Base-by-base conservation (phyloP, 495 filamentous ascomycete genomes). In the Neurospora tetraspora region DNA sequence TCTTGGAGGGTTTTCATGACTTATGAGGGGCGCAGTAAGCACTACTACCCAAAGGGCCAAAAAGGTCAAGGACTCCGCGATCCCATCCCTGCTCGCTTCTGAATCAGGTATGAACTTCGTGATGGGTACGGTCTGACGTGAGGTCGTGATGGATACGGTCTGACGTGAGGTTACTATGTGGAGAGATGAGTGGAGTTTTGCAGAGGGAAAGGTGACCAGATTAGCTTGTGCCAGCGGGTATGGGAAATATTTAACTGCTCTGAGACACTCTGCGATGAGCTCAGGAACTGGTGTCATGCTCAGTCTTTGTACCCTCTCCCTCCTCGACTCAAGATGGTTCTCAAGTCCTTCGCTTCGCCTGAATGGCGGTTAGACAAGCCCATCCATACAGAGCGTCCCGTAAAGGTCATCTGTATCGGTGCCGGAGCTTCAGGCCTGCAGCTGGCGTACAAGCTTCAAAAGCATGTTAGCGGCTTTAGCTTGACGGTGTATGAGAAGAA, bases 371-470 rank as follows among this genome's bases (percentile, higher is more conserved):
- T 61, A 31, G 23, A 61, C 23, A 61, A 31, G 23, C 53, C 53
- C 20, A 61, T 61, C 23, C 53, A 72, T 61, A 72, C 61, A 20
- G 59, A 65, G 38, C 18, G 61, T 38, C 61, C 31, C 7, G n/a
- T 72, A 8, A 70, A 43, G 70, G 75, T 74, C 38, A 72, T 79
- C 36, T 72, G 73, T 16, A 76, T 81, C 34, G 79, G 80, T 16
- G 80, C 80, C 14, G 80, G 80, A n/a, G 74, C 76, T 40, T 79
- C 75, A 23, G 78, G 79, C 2, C 75, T 82, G 23, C 71, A 74
- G 20, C 72, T 76, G 53, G 73, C 73, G n/a, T 73, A 78, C 70
- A 77, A 79, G 43, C 69, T 80, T 59, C 76, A 76, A 53, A 73
- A 76, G 27, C 61, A 75, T 59, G 2, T 59, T 27, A 59, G 47